Conservation (phyloP, 805 yeast species). For the Metschnikowia shivogae region DNA sequence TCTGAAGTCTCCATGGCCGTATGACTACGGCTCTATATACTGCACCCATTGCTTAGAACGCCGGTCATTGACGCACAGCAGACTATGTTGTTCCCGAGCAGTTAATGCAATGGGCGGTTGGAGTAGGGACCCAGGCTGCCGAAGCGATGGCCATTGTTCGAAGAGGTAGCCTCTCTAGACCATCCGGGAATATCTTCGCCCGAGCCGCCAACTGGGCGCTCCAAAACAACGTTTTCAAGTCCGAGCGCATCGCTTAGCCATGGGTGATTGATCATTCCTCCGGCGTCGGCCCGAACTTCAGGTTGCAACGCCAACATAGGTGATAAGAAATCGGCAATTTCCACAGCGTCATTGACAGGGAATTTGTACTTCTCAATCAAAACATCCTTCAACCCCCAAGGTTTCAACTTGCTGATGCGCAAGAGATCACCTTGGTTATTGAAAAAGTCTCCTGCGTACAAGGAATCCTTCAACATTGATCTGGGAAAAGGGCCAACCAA, state of each 20-base stretch:
- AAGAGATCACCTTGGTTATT: conserved; percentile 30
- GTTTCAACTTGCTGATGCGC: conserved; percentile 45
- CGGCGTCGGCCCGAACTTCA: conserved; percentile 84
- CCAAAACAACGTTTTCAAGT: conserved; percentile 63
- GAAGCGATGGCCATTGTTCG: conserved; percentile 9
- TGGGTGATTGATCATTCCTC: conserved; percentile 85
- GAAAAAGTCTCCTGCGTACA: conserved; percentile 21
- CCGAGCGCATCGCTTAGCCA: conserved; percentile 81
- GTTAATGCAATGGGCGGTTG: conserved; percentile 1
- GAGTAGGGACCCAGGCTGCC: background rate
- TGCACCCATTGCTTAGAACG: background rate
- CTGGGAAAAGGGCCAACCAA: conserved; percentile 41
- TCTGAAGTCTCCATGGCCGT: background rate
- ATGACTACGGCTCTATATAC: background rate
- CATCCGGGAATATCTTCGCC: conserved; percentile 93
- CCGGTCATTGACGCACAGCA: background rate
- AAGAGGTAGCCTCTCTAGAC: conserved; percentile 55
- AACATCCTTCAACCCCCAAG: conserved; percentile 49
- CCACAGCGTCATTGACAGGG: conserved; percentile 60
- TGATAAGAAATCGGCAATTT: conserved; percentile 67
- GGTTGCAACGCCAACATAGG: conserved; percentile 87
- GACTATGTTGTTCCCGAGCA: background rate
- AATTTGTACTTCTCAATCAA: conserved; percentile 48
- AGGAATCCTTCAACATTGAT: conserved; percentile 38
- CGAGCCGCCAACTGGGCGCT: conserved; percentile 70